Evolutionary conservation across 2,329 filamentous ascomycete species (phyloP), one percentile per base, ranked within the genome.

Genomic region (Nothophoma quercina): DNA sequence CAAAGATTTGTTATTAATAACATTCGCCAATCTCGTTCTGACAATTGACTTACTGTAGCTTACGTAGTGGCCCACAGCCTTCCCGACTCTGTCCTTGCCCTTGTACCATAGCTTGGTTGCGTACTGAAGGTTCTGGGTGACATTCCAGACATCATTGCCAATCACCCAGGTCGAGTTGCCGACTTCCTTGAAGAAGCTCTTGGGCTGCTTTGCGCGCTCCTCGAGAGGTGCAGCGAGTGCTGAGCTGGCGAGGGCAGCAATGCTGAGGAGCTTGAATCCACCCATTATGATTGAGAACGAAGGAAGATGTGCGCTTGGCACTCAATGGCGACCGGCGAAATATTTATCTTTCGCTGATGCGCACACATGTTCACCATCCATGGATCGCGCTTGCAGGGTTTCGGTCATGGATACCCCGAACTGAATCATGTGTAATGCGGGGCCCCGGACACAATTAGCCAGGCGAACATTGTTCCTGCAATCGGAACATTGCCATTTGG

Each of bases 21-120:
- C 4, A 5, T 10, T 12, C 18, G 12, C 4, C 4, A 18, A 15
- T 15, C 3, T 10, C 15, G 10, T 13, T 5, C 3, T 8, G 10
- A 5, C 29, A 13, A 13, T 4, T 23, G 21, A 66, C 69, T 29
- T 64, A 78, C 76, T 77, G 57, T 78, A 78, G 59, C 75, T 77
- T 39, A 78, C 76, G 53, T 79, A 79, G 55, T 78, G 76, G 3
- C 77, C 76, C 3, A 69, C 67, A 0, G 77, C 76, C 25, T 73
- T 58, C 1, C 72, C 74, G 1, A 79, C 76, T 4, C 75, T 69
- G 45, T 79, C 77, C n/a, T 70, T 65, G 1, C 67, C 72, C 44
- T 76, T 75, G 53, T 78, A 78, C 60, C 67, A 73, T 41, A 79
- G 61, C 61, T 78, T 74, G 8, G 68, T 72, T 10, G 71, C 77